Evolutionary conservation across 1,284 basidiomycete species (phyloP), one percentile per base, ranked within the genome.

Genomic region (Melanopsichium pennsylvanicum): DNA sequence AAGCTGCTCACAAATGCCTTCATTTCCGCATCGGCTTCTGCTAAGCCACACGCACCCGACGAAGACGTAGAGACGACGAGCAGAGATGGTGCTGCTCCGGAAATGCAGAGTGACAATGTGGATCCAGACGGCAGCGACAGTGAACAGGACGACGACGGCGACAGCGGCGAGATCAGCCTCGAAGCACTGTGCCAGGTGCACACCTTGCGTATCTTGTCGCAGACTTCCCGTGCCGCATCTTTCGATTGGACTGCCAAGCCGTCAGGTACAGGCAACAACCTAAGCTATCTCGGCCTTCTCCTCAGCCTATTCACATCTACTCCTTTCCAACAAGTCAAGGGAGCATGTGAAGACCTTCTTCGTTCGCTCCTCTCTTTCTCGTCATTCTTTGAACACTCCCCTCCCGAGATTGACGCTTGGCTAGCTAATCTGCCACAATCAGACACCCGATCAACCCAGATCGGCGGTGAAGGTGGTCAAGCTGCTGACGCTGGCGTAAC

Each of bases 311-410:
- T 46, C 40, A 32, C 58, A 13, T 50, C 58, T 2, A 71, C 64
- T 3, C 54, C 64, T 2, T 42, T 59, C 4, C 35, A 50, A 16
- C 64, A 67, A 31, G 63, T 72, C 26, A 71, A 55, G 31, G 29
- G 39, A 13, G 47, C 64, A 4, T 72, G 72, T 32, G 41, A 55
- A 8, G 46, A 66, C 5, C 48, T 76, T 2, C 37, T 78, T 16
- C 45, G 39, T 4, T 47, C 36, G 15, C 51, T 66, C 21, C 49
- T 97, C 1, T 84, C 86, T 0, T 82, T 85, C 6, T 90, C 88
- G 44, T 85, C 92, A 2, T 78, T 95, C 25, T 96, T 95, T 82
- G 89, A 92, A 70, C 90, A 92, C 72, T 88, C 91, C 64, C 83
- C 85, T 0, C 82, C 85, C 18, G 93, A 96, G 78, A 84, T 91